Evolutionary conservation across 2,329 filamentous ascomycete species (phyloP), one percentile per base, ranked within the genome.

Genomic region (Fusarium domesticum): DNA sequence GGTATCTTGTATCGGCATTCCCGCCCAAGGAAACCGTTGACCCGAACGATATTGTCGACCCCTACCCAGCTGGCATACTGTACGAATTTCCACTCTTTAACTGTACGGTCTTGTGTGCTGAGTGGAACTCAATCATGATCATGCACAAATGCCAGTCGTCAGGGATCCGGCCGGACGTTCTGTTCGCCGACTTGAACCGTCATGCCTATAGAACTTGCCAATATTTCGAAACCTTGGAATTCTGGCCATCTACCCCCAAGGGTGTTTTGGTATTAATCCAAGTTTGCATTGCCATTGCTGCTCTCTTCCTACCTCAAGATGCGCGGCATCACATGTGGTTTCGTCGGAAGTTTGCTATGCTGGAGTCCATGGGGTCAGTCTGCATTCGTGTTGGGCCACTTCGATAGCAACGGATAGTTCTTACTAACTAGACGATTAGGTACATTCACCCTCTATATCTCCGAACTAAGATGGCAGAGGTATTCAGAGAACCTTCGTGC

Each of bases 391-490:
- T 35, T 31, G 40, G 28, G n/a, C 20, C 37, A 16, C 11, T 28
- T 18, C 17, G 31, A 2, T 12, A 30, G 18, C 23, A 31, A 19
- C 7, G 18, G n/a, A n/a, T n/a, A n/a, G n/a, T n/a, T n/a, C n/a
- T n/a, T 18, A 20, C 48, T 58, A 32, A 60, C 25, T 12, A 2
- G 18, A 19, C 12, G 14, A 14, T 12, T 50, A 96, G 92, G 31
- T 96, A 95, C 63, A 86, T 96, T 18, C 91, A 89, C 56, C 85
- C 91, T 1, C 73, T 81, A 20, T 80, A 80, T 11, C 83, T 92
- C 57, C 85, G 92, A 45, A 74, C 71, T 23, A 84, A 84, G 53
- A 85, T 97, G 77, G 82, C 87, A 23, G 78, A 86, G 36, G 66
- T 89, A 18, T 96, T 93, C 75, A 74, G 78, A 47, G 79, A 88